Conservation (phyloP, 148 eudicot genomes). For the Rhododendron simsii region DNA sequence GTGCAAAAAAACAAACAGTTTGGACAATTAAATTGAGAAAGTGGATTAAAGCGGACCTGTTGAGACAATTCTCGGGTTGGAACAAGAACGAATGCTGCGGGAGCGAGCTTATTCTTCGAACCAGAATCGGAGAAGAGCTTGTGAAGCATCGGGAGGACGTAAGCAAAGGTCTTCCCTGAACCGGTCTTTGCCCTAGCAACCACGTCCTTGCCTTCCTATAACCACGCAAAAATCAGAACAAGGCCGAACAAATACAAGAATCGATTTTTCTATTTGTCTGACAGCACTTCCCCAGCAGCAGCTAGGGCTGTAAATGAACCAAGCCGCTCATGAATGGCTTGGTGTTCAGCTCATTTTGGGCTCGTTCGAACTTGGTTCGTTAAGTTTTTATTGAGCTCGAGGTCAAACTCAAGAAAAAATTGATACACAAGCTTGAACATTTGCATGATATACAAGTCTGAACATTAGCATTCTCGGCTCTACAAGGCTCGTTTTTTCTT, state of each 20-base stretch:
- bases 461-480: too few relatives aligned
- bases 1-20: background rate
- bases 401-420: background rate
- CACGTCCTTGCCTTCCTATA: constrained; percentile 90
- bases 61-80: constrained; percentile 84
- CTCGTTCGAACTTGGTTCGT: background rate
- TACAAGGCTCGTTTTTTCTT: too few relatives aligned
- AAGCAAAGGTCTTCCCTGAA: constrained; percentile 93
- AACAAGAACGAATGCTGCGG: constrained; percentile 60
- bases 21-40: background rate
- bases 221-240: background rate
- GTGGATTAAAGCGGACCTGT: constrained; percentile 35
- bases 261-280: background rate
- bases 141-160: constrained; percentile 85
- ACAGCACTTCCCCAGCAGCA: background rate
- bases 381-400: too few relatives aligned
- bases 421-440: too few relatives aligned
- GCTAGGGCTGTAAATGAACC: background rate
- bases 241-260: background rate
- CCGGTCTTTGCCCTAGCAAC: constrained; percentile 96
- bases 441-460: too few relatives aligned
- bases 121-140: constrained; percentile 56
- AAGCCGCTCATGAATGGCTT: too few relatives aligned
- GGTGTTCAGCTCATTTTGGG: background rate
- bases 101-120: constrained; percentile 37